phyloP scores from a whole-genome alignment of 140 eudicot genomes.

The Oenanthe javanica region DNA sequence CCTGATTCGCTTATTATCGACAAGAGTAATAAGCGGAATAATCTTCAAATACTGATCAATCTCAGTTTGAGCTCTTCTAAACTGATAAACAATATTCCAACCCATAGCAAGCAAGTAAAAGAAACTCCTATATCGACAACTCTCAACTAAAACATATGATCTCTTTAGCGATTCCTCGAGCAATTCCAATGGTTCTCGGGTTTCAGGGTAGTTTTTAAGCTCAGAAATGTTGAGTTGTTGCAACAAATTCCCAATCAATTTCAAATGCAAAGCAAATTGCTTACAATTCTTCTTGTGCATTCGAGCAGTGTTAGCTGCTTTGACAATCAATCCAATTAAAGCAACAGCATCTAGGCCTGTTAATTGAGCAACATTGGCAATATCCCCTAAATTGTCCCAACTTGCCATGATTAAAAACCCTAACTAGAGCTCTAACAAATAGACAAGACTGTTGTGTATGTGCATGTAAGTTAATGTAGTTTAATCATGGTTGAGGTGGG shows the following conservation, averaged over 20 bases:
- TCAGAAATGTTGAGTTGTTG: slow-evolving; percentile 72
- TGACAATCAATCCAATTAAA: slow-evolving; percentile 73
- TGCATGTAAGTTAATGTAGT: too few relatives aligned
- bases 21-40: slow-evolving; percentile 89
- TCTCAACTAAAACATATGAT: slow-evolving; percentile 77
- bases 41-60: slow-evolving; percentile 88
- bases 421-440: not conserved
- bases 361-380: slow-evolving; percentile 77
- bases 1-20: slow-evolving; percentile 91
- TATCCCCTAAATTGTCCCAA: slow-evolving; percentile 67
- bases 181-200: slow-evolving; percentile 89
- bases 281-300: slow-evolving; percentile 88
- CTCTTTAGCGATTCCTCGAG: slow-evolving; percentile 93
- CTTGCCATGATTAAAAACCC: slow-evolving; percentile 32
- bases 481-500: too few relatives aligned
- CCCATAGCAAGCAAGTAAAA: slow-evolving; percentile 94
- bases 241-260: slow-evolving; percentile 76
- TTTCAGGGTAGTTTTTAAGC: slow-evolving; percentile 77
- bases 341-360: slow-evolving; percentile 70
- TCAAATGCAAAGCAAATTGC: slow-evolving; percentile 83
- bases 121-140: slow-evolving; percentile 90
- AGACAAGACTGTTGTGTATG: too few relatives aligned
- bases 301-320: slow-evolving; percentile 83
- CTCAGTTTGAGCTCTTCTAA: slow-evolving; percentile 79
- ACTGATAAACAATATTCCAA: slow-evolving; percentile 96